Base-by-base conservation (phyloP, 2,329 filamentous ascomycete genomes). In the Acrocalymma vagum region DNA sequence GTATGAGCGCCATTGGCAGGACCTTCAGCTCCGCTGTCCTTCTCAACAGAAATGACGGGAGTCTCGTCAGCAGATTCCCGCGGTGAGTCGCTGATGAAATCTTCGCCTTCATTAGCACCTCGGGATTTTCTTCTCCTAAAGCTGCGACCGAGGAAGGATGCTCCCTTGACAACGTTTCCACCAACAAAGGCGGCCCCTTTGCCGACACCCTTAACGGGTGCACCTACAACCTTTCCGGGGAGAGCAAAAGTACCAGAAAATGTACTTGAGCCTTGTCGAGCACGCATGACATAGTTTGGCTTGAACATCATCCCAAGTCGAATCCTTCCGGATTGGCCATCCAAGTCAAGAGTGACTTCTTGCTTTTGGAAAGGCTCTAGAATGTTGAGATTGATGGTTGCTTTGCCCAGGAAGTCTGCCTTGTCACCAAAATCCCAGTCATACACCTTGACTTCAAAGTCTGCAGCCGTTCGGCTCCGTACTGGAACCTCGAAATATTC, bases 361-460 rank as follows among this genome's bases (percentile, higher is more conserved):
- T 88, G 83, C 9, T 84, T 82, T 63, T 82, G 82, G 78, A 97
- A 96, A 0, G 94, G 94, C 58, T 96, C 90, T 6, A 99, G 78
- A 21, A 84, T 72, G 33, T 87, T 83, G 11, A 99, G 80, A 56
- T 90, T 85, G 62, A 99, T 90, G 4, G 76, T 73, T 1, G 90
- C 79, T 44, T 79, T 81, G 29, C 94, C 94, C n/a, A 99, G 75
- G 66, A 87, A 88, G 70, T 99, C 94, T 1, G 92, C 90, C 71
- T 92, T 93, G 69, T 95, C 91, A 31, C 90, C 93, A 76, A 97
- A 95, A 69, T 99, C 94, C 83, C 93, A 99, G 65, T 99, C 94
- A 67, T 86, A 95, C 3, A 97, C 85, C 40, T 89, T 88, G 60
- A 90, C 84, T 21, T 79, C 80, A 72, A 99, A 94, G 17, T 94